Evolutionary conservation across 768 basidiomycete species (phyloP).

Genomic region (Rhodotorula graminis): DNA sequence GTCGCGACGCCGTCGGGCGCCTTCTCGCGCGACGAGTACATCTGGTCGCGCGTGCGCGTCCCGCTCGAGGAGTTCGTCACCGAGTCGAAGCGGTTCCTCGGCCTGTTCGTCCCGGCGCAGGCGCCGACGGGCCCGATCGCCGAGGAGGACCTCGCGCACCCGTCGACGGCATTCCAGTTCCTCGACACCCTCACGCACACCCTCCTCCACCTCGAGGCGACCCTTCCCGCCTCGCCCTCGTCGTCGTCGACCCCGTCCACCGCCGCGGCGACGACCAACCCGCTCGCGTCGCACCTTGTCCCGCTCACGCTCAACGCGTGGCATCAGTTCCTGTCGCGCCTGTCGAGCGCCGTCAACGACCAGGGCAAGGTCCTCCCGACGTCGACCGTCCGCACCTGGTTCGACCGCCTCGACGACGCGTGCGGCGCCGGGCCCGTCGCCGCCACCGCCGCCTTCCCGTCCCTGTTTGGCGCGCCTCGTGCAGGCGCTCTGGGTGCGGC

Average conservation of each 20-base stretch:
- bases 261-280: background rate
- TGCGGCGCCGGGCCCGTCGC: background rate
- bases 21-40: conserved; percentile 34
- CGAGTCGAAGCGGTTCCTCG: conserved; percentile 19
- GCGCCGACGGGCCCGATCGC: background rate
- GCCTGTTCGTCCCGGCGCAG: conserved; percentile 27
- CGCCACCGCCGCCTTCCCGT: no score
- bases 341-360: conserved; percentile 31
- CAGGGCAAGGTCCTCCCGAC: conserved; percentile 38
- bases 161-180: conserved; percentile 39
- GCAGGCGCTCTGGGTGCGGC: background rate
- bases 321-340: conserved; percentile 38
- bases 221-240: conserved; percentile 26
- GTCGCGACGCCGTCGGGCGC: conserved; percentile 37
- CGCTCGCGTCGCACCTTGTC: conserved; percentile 32
- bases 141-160: conserved; percentile 31
- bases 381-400: conserved; percentile 31
- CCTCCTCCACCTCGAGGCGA: conserved; percentile 33
- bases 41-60: conserved; percentile 33
- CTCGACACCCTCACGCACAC: conserved; percentile 37
- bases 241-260: conserved; percentile 2
- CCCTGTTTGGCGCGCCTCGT: background rate
- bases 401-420: conserved; percentile 33
- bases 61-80: conserved; percentile 39
- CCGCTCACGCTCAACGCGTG: conserved; percentile 38